Evolutionary conservation across 2,329 filamentous ascomycete genomes (phyloP), one percentile per base, ranked within the genome.

Genomic region (Fusarium austroafricanum): DNA sequence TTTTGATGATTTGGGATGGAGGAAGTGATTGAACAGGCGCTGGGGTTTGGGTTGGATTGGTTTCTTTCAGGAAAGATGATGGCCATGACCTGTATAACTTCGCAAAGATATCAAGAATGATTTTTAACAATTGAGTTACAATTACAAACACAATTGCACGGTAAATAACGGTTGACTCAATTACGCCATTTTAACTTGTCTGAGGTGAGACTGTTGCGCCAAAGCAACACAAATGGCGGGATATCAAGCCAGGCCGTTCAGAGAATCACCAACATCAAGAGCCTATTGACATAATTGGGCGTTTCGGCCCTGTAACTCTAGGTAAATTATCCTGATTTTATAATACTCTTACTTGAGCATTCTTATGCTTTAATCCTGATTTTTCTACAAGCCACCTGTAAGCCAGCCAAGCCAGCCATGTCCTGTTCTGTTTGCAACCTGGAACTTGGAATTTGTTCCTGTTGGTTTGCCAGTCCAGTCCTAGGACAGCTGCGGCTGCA

Each of bases 31-130:
- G 29, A 11, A 55, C 10, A 29, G 65, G 65, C 62, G 31, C 26
- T 21, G 23, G 43, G 21, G n/a, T 37, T 43, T 33, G 31, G 21
- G 20, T 33, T 33, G 31, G 31, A 31, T n/a, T 31, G 43, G 14
- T 31, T 44, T 53, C 28, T 62, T 26, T 49, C 14, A 44, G 47
- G 55, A 54, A 52, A 17, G 15, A 67, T 4, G 31, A 67, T 18
- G 65, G 47, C 9, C 9, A 67, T 15, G 61, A 62, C 15, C 14
- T 18, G 28, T 11, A 10, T 37, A 44, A 31, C 21, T 38, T 35
- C 33, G 21, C 31, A 44, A n/a, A 65, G 60, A 65, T 60, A 59
- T 65, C 54, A 69, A 69, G 55, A 69, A 18, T 67, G 47, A 11
- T 37, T 69, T 69, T 56, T n/a, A 39, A 43, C 28, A 69, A 54